Evolutionary conservation across 2,329 filamentous ascomycete genomes (phyloP), one percentile per base, ranked within the genome.

Genomic region (Didymella lethalis): DNA sequence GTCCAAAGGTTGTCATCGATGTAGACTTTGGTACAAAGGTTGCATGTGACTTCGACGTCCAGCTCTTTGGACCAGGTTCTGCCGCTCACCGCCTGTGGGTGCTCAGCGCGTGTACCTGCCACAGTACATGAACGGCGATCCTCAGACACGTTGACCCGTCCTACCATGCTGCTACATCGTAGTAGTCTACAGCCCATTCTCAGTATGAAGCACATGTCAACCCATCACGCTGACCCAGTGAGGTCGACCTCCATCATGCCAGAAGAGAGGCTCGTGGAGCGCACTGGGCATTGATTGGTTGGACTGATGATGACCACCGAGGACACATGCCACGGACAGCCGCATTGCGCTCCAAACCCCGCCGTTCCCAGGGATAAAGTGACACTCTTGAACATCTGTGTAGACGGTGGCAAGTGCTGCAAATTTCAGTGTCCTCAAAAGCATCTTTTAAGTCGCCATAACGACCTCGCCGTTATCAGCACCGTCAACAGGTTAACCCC

Each of bases 191-290:
- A 20, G 32, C 38, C 25, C 4, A 31, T 47, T 56, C 43, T 63
- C 53, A 45, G 28, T 48, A 38, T 48, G 47, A 51, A 31, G 34
- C n/a, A 48, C 38, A 52, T 48, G 61, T 49, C 50, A 61, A 46
- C 60, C 45, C 59, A 50, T 59, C 48, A 48, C 61, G 63, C 59
- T 49, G 57, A 56, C 57, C 62, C 59, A 48, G 43, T 63, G 52
- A 63, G 66, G 65, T 65, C 63, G 65, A 64, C 65, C 62, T 68
- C 60, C 48, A 58, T 61, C 7, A 36, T 41, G 59, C 66, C 54
- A 62, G 60, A 53, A 58, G 63, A 46, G 61, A 56, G 59, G 66
- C 70, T 67, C 69, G 71, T 74, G 73, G 66, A 63, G 59, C 20
- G 58, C 46, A 48, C 48, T 59, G 49, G 41, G 49, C 25, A 23